Evolutionary conservation across 345 rosid genomes (phyloP), one percentile per base, ranked within the genome.

Genomic region (Noccaea bulbosa): DNA sequence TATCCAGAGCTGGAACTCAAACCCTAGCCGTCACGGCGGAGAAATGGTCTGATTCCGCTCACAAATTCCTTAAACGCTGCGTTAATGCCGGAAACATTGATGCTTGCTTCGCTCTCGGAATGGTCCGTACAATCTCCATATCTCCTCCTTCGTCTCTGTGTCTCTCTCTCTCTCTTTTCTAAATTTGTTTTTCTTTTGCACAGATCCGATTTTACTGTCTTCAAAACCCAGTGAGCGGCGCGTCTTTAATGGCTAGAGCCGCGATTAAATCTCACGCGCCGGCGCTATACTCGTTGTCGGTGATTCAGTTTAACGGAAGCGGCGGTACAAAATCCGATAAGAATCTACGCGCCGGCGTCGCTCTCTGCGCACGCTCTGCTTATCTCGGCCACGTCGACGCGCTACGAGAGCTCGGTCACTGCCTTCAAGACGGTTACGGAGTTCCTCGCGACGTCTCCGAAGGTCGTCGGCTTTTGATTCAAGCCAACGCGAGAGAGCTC

Each of bases 121-220:
- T 88, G 94, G 94, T 88, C 7, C 67, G 52, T 62, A 35, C 16
- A 27, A 27, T n/a, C 16, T 55, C 8, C 46, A 12, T n/a, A n/a
- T 4, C 37, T 7, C 6, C 4, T 0, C n/a, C 17, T 8, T 59
- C 46, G 2, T 1, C 0, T 17, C 15, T 51, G 5, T 39, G 15
- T 56, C 5, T 15, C 12, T 54, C 6, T 34, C 12, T 46, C 7
- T 11, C 8, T 62, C 7, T 66, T 16, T n/a, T 7, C 15, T 3
- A 24, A 30, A 11, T 1, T 20, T 77, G 16, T 30, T 47, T 49
- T 15, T 3, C 35, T 8, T 9, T 5, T 30, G 48, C 20, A 7
- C 80, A 88, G 94, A 88, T 88, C 85, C 91, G 87, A 38, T 88
- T 88, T 78, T 88, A 88, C 57, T 84, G 91, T 64, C 77, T 88